A percentile compares a stretch with the other conserved stretches of the same genome.
Evolutionary conservation across 177 flowering plant genomes (phyloP).

Genomic region (Telopea speciosissima): DNA sequence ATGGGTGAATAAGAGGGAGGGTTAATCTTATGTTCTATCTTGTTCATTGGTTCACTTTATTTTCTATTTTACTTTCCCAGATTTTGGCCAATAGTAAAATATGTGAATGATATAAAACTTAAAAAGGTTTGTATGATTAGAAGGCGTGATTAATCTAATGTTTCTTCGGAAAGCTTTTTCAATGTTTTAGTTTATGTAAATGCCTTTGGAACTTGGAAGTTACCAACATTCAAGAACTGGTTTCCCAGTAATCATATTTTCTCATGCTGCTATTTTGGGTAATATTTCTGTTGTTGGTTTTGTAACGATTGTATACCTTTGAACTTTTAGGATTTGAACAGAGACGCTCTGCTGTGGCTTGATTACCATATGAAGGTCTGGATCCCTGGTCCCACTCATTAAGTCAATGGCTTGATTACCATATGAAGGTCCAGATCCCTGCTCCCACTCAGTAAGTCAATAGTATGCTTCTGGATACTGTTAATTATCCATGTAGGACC

Average conservation of each 20-base stretch:
- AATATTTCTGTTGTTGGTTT: neutral
- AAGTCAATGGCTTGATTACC: slow-evolving; percentile 7
- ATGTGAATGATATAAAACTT: no score
- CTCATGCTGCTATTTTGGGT: neutral
- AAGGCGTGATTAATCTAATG: neutral
- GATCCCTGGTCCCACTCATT: slow-evolving; percentile 1
- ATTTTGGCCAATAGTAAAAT: no score
- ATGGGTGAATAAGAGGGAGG: no score
- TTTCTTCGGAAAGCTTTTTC: neutral
- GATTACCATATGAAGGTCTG: slow-evolving; percentile 6
- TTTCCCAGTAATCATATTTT: neutral
- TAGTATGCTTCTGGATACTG: slow-evolving; percentile 16
- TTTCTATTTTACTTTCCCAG: no score
- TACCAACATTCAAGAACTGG: neutral
- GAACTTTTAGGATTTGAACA: neutral
- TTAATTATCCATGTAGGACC: slow-evolving; percentile 18
- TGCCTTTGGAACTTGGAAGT: neutral
- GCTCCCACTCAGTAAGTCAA: slow-evolving; percentile 4
- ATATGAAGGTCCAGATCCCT: slow-evolving; percentile 1
- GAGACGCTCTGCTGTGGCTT: slow-evolving; percentile 4
- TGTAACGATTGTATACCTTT: neutral
- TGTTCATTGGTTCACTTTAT: no score
- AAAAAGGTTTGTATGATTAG: no score
- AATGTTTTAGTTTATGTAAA: neutral
- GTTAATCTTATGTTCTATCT: no score